Conservation (phyloP, 495 filamentous ascomycete genomes). For the Penicillium alfredii region DNA sequence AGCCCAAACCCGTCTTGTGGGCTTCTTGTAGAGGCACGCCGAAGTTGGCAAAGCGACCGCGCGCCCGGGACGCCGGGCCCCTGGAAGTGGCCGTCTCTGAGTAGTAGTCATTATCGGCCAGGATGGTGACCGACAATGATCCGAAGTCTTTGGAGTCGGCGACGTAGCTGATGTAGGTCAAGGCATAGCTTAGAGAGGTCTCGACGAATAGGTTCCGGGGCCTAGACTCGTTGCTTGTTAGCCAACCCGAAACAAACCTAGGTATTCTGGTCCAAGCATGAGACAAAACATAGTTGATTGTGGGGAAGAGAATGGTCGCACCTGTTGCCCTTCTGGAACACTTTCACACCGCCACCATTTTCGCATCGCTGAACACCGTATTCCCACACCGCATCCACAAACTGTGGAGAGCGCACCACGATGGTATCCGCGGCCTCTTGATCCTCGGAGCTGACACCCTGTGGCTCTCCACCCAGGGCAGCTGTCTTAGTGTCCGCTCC, state of each 20-base stretch:
- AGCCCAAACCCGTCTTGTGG: conserved; percentile 95
- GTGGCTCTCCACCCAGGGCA: conserved; percentile 4
- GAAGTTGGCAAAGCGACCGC: conserved; percentile 67
- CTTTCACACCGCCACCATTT: conserved; percentile 66
- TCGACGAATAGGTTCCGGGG: conserved; percentile 79
- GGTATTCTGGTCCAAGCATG: no score
- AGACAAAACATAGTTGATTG: no score
- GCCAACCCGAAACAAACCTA: no score
- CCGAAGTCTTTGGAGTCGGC: conserved; percentile 51
- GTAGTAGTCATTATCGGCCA: conserved; percentile 96
- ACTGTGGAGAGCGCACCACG: conserved; percentile 86
- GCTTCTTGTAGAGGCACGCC: conserved; percentile 66
- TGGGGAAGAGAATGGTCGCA: no score
- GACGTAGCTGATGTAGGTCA: conserved; percentile 68
- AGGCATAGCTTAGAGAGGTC: conserved; percentile 77
- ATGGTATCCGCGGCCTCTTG: conserved; percentile 48
- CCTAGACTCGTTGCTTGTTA: no score
- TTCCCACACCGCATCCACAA: conserved; percentile 76
- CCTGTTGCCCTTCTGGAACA: conserved; percentile 69
- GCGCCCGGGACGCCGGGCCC: conserved; percentile 16
- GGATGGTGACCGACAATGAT: conserved; percentile 72
- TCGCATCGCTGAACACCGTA: conserved; percentile 67
- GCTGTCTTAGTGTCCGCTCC: conserved; percentile 13
- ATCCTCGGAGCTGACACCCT: conserved; percentile 14
- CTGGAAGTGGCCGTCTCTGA: conserved; percentile 55